Evolutionary conservation across 257 asterid genomes (phyloP).

Genomic region (Gardenia jasminoides): DNA sequence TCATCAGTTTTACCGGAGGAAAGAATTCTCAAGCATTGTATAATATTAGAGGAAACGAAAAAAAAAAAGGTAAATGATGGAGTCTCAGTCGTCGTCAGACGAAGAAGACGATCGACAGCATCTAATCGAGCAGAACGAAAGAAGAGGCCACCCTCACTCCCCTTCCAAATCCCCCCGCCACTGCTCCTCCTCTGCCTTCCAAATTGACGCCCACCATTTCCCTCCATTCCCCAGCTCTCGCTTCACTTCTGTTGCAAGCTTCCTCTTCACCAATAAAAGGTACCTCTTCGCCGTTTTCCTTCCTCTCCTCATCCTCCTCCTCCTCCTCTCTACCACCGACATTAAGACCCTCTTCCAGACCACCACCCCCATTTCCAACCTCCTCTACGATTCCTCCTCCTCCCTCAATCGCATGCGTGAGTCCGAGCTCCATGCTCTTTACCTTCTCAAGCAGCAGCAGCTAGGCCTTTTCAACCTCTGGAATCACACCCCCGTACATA

Average conservation of each 20-base stretch:
- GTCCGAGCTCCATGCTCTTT: constrained; percentile 69
- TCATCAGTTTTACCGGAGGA: background rate
- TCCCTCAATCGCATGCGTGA: constrained; percentile 68
- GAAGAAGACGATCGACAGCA: constrained; percentile 80
- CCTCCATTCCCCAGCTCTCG: constrained; percentile 41
- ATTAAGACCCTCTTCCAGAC: constrained; percentile 47
- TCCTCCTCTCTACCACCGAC: constrained; percentile 51
- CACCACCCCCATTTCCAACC: constrained; percentile 43
- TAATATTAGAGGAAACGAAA: no score
- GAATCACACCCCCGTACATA: constrained; percentile 45
- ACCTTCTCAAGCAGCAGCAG: constrained; percentile 76
- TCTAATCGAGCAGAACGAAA: constrained; percentile 59
- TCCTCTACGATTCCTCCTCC: constrained; percentile 26
- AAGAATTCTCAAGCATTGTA: background rate
- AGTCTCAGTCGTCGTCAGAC: constrained; percentile 50
- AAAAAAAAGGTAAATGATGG: constrained; percentile 11
- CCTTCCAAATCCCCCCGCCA: constrained; percentile 29
- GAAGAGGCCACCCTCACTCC: constrained; percentile 33
- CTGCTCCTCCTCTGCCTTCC: constrained; percentile 26
- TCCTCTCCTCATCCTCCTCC: constrained; percentile 51
- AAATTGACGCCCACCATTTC: constrained; percentile 26
- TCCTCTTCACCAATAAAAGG: constrained; percentile 50
- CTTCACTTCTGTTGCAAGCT: background rate
- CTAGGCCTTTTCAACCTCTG: constrained; percentile 66
- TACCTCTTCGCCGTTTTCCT: constrained; percentile 53